Conservation (phyloP, 805 yeast species). For the Metschnikowia similis region DNA sequence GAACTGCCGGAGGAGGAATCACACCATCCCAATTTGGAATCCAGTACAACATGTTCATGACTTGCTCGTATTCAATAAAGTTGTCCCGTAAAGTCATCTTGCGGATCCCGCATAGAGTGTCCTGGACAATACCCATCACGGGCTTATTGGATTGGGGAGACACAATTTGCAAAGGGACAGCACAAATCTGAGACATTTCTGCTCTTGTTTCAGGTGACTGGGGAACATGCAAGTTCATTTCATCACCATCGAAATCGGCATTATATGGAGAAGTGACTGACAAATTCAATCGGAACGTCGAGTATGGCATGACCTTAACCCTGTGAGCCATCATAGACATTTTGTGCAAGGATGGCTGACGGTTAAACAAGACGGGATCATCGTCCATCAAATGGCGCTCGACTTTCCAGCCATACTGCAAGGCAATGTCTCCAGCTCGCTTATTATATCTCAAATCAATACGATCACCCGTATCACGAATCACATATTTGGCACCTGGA, state of each 20-base stretch:
- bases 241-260: constrained; percentile 99
- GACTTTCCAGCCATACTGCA: constrained; percentile 98
- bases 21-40: constrained; percentile 99
- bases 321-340: constrained; percentile 99
- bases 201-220: constrained; percentile 98
- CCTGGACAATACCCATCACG: constrained; percentile 99
- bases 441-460: constrained; percentile 95
- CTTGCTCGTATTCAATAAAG: constrained; percentile 87
- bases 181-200: constrained; percentile 89
- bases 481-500: constrained; percentile 98
- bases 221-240: constrained; percentile 98
- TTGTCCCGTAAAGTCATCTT: constrained; percentile 90
- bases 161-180: constrained; percentile 96
- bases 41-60: constrained; percentile 96
- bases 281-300: constrained; percentile 92
- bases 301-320: constrained; percentile 97
- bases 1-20: constrained; percentile 89
- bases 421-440: constrained; percentile 96
- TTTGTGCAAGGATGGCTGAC: constrained; percentile 98
- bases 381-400: constrained; percentile 97
- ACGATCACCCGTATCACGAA: constrained; percentile 98
- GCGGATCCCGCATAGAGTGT: constrained; percentile 94
- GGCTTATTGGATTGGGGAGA: constrained; percentile 99
- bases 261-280: constrained; percentile 99
- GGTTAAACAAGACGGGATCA: constrained; percentile 96